Evolutionary conservation across 192 early-diverging fungal species (phyloP).

Genomic region (Linderina pennispora): DNA sequence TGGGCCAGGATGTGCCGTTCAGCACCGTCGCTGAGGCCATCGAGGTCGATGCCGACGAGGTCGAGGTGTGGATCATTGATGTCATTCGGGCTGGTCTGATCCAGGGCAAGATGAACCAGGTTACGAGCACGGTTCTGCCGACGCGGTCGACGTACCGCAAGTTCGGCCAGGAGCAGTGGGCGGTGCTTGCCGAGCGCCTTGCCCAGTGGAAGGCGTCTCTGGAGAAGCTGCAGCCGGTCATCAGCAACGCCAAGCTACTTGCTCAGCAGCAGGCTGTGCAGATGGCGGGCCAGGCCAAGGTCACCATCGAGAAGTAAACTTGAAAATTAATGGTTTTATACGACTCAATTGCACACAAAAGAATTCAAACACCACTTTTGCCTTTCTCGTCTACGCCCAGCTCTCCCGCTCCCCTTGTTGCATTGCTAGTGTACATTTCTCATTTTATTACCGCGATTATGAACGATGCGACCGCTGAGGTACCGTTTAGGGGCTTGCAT

Average conservation of each 20-base stretch:
- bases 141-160: slow-evolving; percentile 79
- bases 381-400: too few species aligned
- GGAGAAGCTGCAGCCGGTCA: slow-evolving; percentile 74
- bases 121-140: slow-evolving; percentile 70
- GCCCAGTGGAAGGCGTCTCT: slow-evolving; percentile 77
- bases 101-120: slow-evolving; percentile 93
- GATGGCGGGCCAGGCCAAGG: slow-evolving; percentile 20
- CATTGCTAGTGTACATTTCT: too few species aligned
- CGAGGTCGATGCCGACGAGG: slow-evolving; percentile 68
- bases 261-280: slow-evolving; percentile 47
- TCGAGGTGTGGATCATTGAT: slow-evolving; percentile 96
- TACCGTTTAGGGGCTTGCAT: too few species aligned
- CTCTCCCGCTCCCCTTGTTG: too few species aligned
- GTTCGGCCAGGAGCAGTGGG: slow-evolving; percentile 82
- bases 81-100: slow-evolving; percentile 87
- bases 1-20: slow-evolving; percentile 68
- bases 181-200: slow-evolving; percentile 58
- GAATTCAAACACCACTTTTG: too few species aligned
- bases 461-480: too few species aligned
- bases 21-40: slow-evolving; percentile 66
- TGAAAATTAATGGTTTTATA: too few species aligned
- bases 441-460: too few species aligned
- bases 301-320: slow-evolving; percentile 30
- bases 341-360: too few species aligned
- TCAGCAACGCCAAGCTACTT: slow-evolving; percentile 78